A percentile compares a stretch with the other conserved stretches of the same genome.
Conservation (phyloP, 768 basidiomycete genomes). For the Boletus speciosus region DNA sequence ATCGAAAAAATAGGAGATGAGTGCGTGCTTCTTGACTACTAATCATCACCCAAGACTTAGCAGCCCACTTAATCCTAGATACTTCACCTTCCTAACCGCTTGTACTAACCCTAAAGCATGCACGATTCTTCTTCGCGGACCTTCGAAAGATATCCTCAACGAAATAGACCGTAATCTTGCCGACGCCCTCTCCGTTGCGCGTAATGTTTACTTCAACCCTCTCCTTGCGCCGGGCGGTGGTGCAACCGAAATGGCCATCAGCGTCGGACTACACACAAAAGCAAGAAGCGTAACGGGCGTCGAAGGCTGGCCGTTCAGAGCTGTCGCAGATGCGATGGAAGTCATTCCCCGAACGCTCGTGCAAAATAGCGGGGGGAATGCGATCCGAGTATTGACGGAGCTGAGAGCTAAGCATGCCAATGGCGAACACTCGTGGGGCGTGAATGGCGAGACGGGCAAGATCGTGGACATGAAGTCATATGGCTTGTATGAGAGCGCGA, state of each 20-base stretch:
- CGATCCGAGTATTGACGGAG: slow-evolving; percentile 89
- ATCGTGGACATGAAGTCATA: slow-evolving; percentile 94
- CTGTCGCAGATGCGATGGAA: slow-evolving; percentile 95
- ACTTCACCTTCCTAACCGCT: slow-evolving; percentile 96
- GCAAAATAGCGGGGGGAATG: slow-evolving; percentile 95
- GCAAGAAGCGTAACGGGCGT: slow-evolving; percentile 81
- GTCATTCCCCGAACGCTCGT: slow-evolving; percentile 94
- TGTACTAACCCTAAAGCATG: slow-evolving; percentile 92
- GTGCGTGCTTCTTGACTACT: slow-evolving; percentile 32
- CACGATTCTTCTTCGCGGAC: slow-evolving; percentile 95
- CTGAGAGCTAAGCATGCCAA: slow-evolving; percentile 94
- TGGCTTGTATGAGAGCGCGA: slow-evolving; percentile 92
- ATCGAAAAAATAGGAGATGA: slow-evolving; percentile 98
- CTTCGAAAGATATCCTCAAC: slow-evolving; percentile 96
- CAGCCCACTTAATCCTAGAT: slow-evolving; percentile 43
- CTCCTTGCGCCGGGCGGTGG: slow-evolving; percentile 92
- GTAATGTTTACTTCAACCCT: slow-evolving; percentile 97
- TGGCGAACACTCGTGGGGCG: slow-evolving; percentile 88
- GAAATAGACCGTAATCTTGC: slow-evolving; percentile 97
- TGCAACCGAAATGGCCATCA: slow-evolving; percentile 97
- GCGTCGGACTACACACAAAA: slow-evolving; percentile 78
- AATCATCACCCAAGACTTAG: not conserved
- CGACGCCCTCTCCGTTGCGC: slow-evolving; percentile 95
- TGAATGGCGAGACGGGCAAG: slow-evolving; percentile 95
- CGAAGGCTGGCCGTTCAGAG: slow-evolving; percentile 87